Percentiles rank a stretch among this genome's conserved stretches.
phyloP scores from a whole-genome alignment of 2,329 filamentous ascomycete species.

The Macrophomina tecta region DNA sequence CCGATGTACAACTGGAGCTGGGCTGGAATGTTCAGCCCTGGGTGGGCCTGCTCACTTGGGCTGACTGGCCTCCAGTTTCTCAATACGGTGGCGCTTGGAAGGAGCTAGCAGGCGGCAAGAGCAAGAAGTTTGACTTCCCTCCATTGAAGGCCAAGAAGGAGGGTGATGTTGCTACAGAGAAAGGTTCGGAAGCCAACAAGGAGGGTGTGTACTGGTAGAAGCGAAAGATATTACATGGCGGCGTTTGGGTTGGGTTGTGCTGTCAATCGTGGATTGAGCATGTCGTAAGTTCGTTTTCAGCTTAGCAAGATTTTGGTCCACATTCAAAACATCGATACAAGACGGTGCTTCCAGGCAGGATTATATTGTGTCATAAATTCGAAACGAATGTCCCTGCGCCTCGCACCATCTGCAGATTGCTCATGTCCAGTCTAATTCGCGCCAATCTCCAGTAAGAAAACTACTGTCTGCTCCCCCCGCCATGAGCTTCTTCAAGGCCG shows the following conservation, averaged over 20 bases:
- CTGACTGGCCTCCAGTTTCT: constrained; percentile 39
- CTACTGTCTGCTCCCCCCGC: neutral
- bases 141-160: constrained; percentile 67
- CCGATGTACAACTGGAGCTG: constrained; percentile 77
- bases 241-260: constrained; percentile 13
- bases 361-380: neutral
- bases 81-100: constrained; percentile 66
- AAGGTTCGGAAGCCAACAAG: constrained; percentile 55
- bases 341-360: neutral
- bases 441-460: neutral
- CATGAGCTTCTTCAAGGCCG: too few relatives aligned
- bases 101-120: constrained; percentile 68
- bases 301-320: neutral
- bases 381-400: constrained; percentile 1
- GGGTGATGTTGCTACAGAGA: constrained; percentile 55
- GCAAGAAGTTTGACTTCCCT: constrained; percentile 69
- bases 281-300: constrained; percentile 15
- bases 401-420: neutral
- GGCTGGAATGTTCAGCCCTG: constrained; percentile 98
- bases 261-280: neutral
- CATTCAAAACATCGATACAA: neutral
- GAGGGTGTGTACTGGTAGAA: constrained; percentile 28
- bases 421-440: neutral
- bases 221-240: neutral
- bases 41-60: constrained; percentile 90